Percentiles rank a stretch among this genome's conserved stretches.
These are phyloP conservation scores for Pseudonitzschia multistriata DNA, from an alignment of 108 stramenopile genomes.

Conservation along the genomic window DNA sequence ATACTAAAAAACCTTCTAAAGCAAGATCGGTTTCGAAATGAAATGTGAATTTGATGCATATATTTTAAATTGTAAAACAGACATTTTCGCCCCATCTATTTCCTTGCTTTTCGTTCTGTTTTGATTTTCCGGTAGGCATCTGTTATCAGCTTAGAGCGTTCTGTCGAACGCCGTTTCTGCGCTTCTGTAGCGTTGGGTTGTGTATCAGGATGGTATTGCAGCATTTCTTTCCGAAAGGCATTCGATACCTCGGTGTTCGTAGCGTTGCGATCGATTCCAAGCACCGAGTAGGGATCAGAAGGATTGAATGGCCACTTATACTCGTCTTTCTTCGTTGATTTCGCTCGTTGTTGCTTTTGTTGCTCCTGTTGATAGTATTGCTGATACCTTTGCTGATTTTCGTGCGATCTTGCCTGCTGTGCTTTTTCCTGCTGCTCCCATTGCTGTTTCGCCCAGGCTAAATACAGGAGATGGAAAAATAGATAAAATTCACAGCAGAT, in stretches of 20 bases:
- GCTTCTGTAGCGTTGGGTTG: slow-evolving; percentile 60
- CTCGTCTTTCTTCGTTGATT: slow-evolving; percentile 31
- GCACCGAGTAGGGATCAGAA: slow-evolving; percentile 77
- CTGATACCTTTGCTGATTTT: slow-evolving; percentile 52
- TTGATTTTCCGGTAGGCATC: slow-evolving; percentile 83
- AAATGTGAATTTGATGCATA: not conserved
- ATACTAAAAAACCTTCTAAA: too few species aligned
- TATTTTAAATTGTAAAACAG: not conserved
- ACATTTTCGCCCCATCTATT: not conserved
- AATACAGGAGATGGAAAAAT: not conserved
- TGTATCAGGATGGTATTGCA: slow-evolving; percentile 77
- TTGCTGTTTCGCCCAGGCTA: slow-evolving; percentile 65
- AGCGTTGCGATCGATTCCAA: slow-evolving; percentile 56
- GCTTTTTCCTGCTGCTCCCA: slow-evolving; percentile 57
- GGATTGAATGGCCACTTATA: slow-evolving; percentile 79
- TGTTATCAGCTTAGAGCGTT: slow-evolving; percentile 75
- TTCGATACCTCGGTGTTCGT: slow-evolving; percentile 70
- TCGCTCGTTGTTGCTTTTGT: slow-evolving; percentile 40
- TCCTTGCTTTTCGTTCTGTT: slow-evolving; percentile 28
- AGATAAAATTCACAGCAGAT: not conserved
- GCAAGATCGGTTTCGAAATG: not conserved
- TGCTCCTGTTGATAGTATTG: slow-evolving; percentile 25
- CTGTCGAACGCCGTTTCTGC: slow-evolving; percentile 56
- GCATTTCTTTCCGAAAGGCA: slow-evolving; percentile 81
- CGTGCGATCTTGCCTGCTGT: slow-evolving; percentile 46